A percentile compares a stretch with the other conserved stretches of the same genome.
phyloP scores from a whole-genome alignment of 352 stramenopile genomes.

The Globisporangium okanoganense region DNA sequence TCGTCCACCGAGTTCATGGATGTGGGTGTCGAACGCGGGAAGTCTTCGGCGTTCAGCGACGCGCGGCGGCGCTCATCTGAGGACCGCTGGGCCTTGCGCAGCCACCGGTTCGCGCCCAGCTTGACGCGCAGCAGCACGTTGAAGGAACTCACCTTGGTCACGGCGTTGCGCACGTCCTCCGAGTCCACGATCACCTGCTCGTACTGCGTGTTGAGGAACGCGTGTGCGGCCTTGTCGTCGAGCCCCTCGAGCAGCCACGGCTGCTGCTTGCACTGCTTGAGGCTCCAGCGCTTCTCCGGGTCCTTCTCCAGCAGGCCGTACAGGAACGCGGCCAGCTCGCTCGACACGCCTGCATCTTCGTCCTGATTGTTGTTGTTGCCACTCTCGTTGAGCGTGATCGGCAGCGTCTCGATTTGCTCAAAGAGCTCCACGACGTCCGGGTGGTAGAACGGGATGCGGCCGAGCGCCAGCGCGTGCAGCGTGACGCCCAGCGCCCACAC shows the following conservation, averaged over 20 bases:
- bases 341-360: constrained; percentile 22
- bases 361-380: constrained; percentile 28
- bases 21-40: constrained; percentile 10
- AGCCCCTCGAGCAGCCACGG: constrained; percentile 62
- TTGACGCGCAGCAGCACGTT: constrained; percentile 77
- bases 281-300: constrained; percentile 59
- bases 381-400: constrained; percentile 28
- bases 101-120: constrained; percentile 75
- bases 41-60: constrained; percentile 16
- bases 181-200: constrained; percentile 53
- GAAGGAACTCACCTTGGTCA: constrained; percentile 74
- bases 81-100: constrained; percentile 60
- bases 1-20: constrained; percentile 24
- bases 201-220: constrained; percentile 48
- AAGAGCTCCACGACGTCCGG: constrained; percentile 78
- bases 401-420: constrained; percentile 72
- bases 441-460: constrained; percentile 81
- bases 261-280: constrained; percentile 69
- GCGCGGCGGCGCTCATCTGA: constrained; percentile 41
- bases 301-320: constrained; percentile 72
- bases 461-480: constrained; percentile 76
- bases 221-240: constrained; percentile 24
- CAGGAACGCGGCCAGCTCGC: constrained; percentile 44
- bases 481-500: constrained; percentile 87
- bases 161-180: constrained; percentile 59